Evolutionary conservation across 768 basidiomycete genomes (phyloP).

Genomic region (Termitomyces sp.): DNA sequence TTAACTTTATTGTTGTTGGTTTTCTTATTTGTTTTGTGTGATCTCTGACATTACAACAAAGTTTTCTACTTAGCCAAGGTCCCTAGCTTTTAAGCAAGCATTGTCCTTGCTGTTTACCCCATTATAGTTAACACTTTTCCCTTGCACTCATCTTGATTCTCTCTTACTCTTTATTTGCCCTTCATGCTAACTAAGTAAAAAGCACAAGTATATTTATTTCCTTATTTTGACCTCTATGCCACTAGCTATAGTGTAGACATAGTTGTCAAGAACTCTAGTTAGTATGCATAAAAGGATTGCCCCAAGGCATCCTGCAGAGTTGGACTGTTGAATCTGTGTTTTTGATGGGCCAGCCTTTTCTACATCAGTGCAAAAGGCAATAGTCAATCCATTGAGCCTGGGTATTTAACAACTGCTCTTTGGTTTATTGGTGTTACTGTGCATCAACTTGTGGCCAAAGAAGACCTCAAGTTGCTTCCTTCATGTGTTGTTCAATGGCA

Average conservation of each 20-base stretch:
- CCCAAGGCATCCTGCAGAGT: background rate
- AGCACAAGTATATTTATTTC: no score
- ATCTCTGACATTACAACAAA: slow-evolving; percentile 1
- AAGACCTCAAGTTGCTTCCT: background rate
- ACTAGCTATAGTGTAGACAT: no score
- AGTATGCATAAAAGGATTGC: background rate
- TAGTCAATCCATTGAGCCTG: background rate
- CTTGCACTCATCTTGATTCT: background rate
- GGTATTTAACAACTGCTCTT: background rate
- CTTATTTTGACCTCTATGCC: no score
- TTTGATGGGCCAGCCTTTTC: background rate
- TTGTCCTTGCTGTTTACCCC: background rate
- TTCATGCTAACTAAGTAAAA: no score
- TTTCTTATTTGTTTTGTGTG: background rate
- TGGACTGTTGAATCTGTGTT: background rate
- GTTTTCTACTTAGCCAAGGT: background rate
- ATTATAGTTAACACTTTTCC: background rate
- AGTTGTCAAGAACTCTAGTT: background rate
- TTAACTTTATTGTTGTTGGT: background rate
- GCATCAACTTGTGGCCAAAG: background rate
- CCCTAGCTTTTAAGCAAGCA: background rate
- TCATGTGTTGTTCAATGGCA: background rate
- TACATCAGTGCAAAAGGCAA: background rate
- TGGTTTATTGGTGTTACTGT: background rate
- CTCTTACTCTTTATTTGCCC: no score